Evolutionary conservation across 768 basidiomycete species (phyloP).

Genomic region (Cystofilobasidium capitatum): DNA sequence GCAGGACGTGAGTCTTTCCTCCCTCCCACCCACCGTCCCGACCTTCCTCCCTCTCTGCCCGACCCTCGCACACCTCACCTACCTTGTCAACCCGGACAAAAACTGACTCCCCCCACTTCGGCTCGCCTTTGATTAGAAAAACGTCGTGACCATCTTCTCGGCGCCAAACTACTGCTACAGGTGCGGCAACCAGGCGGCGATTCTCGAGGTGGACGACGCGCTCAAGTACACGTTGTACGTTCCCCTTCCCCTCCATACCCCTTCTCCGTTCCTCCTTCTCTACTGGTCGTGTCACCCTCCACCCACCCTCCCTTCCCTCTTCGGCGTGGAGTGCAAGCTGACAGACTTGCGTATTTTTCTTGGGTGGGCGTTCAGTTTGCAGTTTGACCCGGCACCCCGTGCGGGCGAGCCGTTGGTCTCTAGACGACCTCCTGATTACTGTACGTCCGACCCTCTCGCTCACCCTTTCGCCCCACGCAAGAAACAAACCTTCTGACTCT

Average conservation of each 20-base stretch:
- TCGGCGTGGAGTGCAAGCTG: not conserved
- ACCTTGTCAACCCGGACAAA: not conserved
- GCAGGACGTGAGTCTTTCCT: slow-evolving; percentile 40
- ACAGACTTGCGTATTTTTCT: not conserved
- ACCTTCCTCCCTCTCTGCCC: not conserved
- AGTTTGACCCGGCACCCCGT: slow-evolving; percentile 98
- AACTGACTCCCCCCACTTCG: not conserved
- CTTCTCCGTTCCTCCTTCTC: not conserved
- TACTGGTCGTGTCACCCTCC: not conserved
- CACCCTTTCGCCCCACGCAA: not conserved
- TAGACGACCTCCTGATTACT: slow-evolving; percentile 31
- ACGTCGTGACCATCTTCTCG: slow-evolving; percentile 98
- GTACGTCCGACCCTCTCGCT: not conserved
- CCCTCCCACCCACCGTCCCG: not conserved
- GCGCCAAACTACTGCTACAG: slow-evolving; percentile 99
- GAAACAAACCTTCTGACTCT: too few species aligned
- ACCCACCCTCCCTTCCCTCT: too few species aligned
- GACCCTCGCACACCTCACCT: not conserved
- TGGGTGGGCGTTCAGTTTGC: slow-evolving; percentile 74
- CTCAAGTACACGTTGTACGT: slow-evolving; percentile 45
- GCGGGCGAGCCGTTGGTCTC: slow-evolving; percentile 98
- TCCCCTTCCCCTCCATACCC: slow-evolving; percentile 15
- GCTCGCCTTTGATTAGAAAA: slow-evolving; percentile 40
- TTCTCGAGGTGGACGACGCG: slow-evolving; percentile 89
- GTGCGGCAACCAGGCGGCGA: slow-evolving; percentile 98